phyloP scores from a whole-genome alignment of 495 filamentous ascomycete species.

The Aspergillus bridgeri region DNA sequence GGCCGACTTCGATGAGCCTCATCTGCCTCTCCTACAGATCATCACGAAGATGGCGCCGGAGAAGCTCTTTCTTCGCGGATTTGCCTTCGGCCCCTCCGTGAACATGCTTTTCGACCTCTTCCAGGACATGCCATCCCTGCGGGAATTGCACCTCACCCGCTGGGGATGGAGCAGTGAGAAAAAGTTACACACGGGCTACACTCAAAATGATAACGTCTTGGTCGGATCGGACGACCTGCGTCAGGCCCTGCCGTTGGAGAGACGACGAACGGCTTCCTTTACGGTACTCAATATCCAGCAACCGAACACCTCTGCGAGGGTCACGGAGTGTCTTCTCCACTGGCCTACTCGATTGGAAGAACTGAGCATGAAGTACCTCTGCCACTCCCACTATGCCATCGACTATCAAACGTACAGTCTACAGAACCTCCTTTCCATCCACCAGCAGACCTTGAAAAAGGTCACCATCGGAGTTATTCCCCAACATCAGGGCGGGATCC shows the following conservation, averaged over 20 bases:
- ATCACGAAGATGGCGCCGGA: not conserved
- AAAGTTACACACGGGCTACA: not conserved
- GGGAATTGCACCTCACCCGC: not conserved
- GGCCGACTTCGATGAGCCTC: not conserved
- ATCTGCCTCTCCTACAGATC: not conserved
- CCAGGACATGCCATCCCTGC: not conserved
- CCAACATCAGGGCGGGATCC: not conserved
- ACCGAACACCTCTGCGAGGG: not conserved
- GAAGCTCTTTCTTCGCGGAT: not conserved
- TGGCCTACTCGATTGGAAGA: not conserved
- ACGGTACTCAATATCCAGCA: not conserved
- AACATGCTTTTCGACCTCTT: not conserved
- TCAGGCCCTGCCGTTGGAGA: not conserved
- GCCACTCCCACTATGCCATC: not conserved
- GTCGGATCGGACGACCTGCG: not conserved
- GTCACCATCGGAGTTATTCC: not conserved
- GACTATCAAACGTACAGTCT: not conserved
- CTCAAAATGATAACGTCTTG: not conserved
- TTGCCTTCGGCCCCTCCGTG: not conserved
- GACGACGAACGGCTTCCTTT: not conserved
- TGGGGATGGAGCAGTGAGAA: not conserved
- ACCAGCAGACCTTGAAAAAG: not conserved
- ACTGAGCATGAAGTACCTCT: not conserved
- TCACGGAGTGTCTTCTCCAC: not conserved
- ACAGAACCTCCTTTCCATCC: not conserved